Evolutionary conservation across 192 early-diverging fungal genomes (phyloP), one percentile per base, ranked within the genome.

Genomic region (Gigaspora rosea): DNA sequence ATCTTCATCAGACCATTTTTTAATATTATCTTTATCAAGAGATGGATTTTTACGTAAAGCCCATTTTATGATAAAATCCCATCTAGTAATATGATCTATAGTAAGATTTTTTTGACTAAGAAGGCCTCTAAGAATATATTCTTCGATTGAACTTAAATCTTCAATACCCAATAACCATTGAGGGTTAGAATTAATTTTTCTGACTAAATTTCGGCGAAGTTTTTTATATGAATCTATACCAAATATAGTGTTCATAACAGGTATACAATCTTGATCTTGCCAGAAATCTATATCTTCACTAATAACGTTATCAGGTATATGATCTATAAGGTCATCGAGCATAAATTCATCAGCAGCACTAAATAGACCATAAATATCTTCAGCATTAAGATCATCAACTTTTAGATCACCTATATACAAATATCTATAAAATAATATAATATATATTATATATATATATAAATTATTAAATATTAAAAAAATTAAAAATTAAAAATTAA

Each of bases 241-340:
- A 71, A 36, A 71, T 32, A 56, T 71, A 35, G 27, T 32, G 49
- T 52, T 32, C 16, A 54, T 22, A 52, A 71, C 48, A 27, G 49
- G 69, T 51, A 71, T 71, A 71, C 48, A 71, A 35, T 71, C 51
- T 71, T 71, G 69, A 18, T 71, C 49, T 13, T 9, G 13, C 48
- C 51, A 71, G 27, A 56, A 50, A 33, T 54, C 69, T 22, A 54
- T 27, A 15, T 27, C 27, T 13, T 50, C 51, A 8, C 22, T 20
- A 16, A 54, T 13, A 20, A 54, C 4, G 22, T 71, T 3, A 52
- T 35, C 15, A 8, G 48, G 69, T 71, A 71, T 50, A 22, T 4
- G 16, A 32, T 71, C 51, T 13, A 71, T 52, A 50, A 71, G 51
- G 22, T 50, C 48, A 35, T 54, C 69, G 8, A 71, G 27, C 51